These are phyloP conservation scores for Cercospora nicotianae DNA, from an alignment of 2,329 filamentous ascomycete species.

Conservation along the genomic window DNA sequence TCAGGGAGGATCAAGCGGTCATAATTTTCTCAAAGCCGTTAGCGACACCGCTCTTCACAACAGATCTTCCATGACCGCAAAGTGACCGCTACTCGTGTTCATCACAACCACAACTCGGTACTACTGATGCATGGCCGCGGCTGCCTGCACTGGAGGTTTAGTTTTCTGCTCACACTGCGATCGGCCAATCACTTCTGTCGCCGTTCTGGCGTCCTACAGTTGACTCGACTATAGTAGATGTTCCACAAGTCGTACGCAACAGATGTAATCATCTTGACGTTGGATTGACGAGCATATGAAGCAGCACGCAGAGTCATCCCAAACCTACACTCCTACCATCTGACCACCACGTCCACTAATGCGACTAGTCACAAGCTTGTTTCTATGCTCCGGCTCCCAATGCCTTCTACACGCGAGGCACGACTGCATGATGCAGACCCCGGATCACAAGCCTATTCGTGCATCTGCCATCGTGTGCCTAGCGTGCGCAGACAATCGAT, in stretches of 20 bases:
- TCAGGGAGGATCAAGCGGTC: not conserved
- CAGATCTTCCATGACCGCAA: not conserved
- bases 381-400: not conserved
- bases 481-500: not conserved
- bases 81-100: not conserved
- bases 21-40: conserved; percentile 1
- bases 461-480: conserved; percentile 7
- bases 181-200: not conserved
- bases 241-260: not conserved
- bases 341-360: not conserved
- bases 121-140: not conserved
- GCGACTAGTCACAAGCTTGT: not conserved
- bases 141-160: not conserved
- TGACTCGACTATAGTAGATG: not conserved
- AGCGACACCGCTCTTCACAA: not conserved
- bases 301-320: not conserved
- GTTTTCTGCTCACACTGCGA: too few species aligned
- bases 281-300: not conserved
- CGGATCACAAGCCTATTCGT: conserved; percentile 8
- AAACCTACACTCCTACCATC: not conserved
- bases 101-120: not conserved
- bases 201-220: not conserved
- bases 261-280: conserved; percentile 16
- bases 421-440: not conserved
- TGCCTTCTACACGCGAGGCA: not conserved